phyloP scores from a whole-genome alignment of 1,139 yeast species.

The Geotrichum europaeum region DNA sequence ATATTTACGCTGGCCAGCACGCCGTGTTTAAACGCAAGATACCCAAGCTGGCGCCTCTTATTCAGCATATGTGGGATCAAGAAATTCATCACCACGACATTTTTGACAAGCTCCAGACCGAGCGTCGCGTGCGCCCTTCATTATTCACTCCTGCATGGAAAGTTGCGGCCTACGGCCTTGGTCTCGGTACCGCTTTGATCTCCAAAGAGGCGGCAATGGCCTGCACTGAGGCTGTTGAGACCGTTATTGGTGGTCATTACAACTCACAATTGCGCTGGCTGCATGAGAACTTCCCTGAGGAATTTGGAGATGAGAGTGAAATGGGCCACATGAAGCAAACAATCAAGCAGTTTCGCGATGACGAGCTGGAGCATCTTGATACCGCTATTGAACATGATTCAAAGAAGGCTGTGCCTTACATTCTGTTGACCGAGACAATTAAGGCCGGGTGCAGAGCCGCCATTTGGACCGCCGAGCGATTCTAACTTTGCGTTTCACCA shows the following conservation, averaged over 20 bases:
- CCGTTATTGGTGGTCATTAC: constrained; percentile 95
- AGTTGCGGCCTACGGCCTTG: constrained; percentile 80
- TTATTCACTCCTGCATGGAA: constrained; percentile 90
- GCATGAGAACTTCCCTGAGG: constrained; percentile 36
- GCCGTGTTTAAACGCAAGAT: constrained; percentile 60
- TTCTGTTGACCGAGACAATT: constrained; percentile 79
- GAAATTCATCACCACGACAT: constrained; percentile 86
- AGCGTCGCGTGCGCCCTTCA: constrained; percentile 84
- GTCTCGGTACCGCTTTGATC: constrained; percentile 77
- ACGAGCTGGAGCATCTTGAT: constrained; percentile 90
- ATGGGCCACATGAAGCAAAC: constrained; percentile 51
- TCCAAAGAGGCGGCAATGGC: constrained; percentile 99
- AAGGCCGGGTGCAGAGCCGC: constrained; percentile 79
- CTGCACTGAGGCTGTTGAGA: constrained; percentile 97
- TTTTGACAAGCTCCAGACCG: constrained; percentile 68
- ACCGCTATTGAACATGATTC: constrained; percentile 92
- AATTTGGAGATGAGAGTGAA: constrained; percentile 49
- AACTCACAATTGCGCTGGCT: constrained; percentile 80
- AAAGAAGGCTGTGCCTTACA: constrained; percentile 86
- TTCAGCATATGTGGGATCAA: constrained; percentile 98
- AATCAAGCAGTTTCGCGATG: constrained; percentile 80
- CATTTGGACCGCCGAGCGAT: constrained; percentile 86
- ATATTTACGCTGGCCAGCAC: constrained; percentile 88
- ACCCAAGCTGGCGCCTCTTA: constrained; percentile 56
- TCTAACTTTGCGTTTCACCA: constrained; percentile 34